phyloP scores from a whole-genome alignment of 768 basidiomycete genomes.

The Macrolepiota dolichaula region DNA sequence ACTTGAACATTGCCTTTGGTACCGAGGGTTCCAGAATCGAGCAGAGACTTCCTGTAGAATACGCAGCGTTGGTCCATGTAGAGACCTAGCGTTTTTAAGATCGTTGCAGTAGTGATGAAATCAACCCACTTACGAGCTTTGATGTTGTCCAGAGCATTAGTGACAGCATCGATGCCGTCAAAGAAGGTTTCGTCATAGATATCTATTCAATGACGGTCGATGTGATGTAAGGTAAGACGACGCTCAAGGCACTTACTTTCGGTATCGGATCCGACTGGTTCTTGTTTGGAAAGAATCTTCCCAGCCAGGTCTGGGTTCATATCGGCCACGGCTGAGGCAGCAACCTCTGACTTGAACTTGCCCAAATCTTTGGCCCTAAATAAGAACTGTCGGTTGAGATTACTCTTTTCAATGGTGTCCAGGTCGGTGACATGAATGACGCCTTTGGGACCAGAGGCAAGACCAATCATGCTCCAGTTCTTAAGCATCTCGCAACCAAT shows the following conservation, averaged over 20 bases:
- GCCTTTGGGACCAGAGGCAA: constrained; percentile 77
- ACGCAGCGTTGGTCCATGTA: constrained; percentile 99
- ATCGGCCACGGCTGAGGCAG: constrained; percentile 83
- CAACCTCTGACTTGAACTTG: constrained; percentile 95
- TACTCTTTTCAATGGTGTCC: constrained; percentile 99
- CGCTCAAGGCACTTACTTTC: constrained; percentile 64
- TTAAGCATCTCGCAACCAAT: constrained; percentile 99
- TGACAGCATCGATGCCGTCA: constrained; percentile 83
- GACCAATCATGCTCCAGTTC: constrained; percentile 99
- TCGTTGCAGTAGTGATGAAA: not conserved
- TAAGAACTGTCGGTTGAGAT: constrained; percentile 96
- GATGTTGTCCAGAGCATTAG: constrained; percentile 96
- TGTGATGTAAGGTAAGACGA: not conserved
- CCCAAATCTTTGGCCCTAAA: constrained; percentile 96
- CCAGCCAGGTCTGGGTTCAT: constrained; percentile 93
- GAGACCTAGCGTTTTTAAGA: constrained; percentile 47
- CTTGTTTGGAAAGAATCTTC: constrained; percentile 86
- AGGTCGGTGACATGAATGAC: constrained; percentile 92
- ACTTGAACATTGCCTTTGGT: constrained; percentile 99
- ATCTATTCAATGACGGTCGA: constrained; percentile 61
- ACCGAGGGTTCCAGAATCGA: constrained; percentile 97
- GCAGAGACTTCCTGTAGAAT: constrained; percentile 90
- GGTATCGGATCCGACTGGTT: constrained; percentile 88
- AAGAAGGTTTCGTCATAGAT: constrained; percentile 91
- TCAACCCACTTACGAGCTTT: constrained; percentile 70